Conservation (phyloP, 1,139 yeast species). For the Diutina rugosa region DNA sequence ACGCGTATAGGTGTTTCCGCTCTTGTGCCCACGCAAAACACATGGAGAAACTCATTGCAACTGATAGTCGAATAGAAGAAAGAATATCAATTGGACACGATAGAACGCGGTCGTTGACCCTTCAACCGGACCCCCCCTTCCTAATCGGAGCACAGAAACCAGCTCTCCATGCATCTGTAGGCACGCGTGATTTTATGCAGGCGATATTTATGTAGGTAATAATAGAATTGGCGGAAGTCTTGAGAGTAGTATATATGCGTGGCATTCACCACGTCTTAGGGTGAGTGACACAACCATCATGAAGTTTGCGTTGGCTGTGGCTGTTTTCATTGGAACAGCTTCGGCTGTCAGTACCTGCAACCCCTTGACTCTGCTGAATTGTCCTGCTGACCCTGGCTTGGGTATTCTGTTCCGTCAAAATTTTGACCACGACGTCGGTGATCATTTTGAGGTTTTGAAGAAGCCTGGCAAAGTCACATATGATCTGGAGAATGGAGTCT, state of each 20-base stretch:
- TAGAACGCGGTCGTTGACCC: not conserved
- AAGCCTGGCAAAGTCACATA: slow-evolving; percentile 9
- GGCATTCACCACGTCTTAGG: not conserved
- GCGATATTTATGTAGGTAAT: not conserved
- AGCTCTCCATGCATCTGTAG: not conserved
- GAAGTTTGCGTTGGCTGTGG: not conserved
- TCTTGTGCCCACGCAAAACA: not conserved
- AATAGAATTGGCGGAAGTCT: not conserved
- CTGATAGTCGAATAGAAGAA: not conserved
- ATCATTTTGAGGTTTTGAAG: slow-evolving; percentile 2
- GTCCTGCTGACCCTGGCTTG: slow-evolving; percentile 40
- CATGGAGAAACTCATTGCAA: not conserved
- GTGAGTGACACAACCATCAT: not conserved
- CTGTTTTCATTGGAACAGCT: not conserved
- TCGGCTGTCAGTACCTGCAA: slow-evolving; percentile 13
- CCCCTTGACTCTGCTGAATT: slow-evolving; percentile 16
- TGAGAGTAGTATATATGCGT: not conserved
- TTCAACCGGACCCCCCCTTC: not conserved
- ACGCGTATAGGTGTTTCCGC: not conserved
- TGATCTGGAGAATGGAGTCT: slow-evolving; percentile 33
- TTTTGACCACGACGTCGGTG: slow-evolving; percentile 8
- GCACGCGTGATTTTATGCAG: not conserved
- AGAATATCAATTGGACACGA: not conserved
- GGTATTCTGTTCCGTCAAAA: slow-evolving; percentile 34
- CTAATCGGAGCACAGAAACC: not conserved